These are phyloP conservation scores for Astragalus membranaceus DNA, from an alignment of 306 rosid species.

Conservation along the genomic window DNA sequence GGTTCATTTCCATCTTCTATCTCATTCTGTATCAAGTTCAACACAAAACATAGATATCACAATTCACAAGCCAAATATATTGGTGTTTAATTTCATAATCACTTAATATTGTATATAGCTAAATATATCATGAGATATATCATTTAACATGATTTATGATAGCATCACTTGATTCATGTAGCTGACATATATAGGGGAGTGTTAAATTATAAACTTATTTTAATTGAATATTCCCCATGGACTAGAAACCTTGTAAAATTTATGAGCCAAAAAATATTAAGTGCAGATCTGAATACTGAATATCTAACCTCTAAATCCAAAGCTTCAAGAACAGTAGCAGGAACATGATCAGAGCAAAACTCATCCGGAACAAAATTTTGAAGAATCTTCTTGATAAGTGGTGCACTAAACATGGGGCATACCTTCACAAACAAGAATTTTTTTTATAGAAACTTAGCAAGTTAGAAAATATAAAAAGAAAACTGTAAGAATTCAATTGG, in stretches of 20 bases:
- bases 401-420: slow-evolving; percentile 72
- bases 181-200: too few relatives aligned
- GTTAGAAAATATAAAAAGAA: neutral
- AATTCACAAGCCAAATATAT: neutral
- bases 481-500: slow-evolving; percentile 5
- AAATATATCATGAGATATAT: neutral
- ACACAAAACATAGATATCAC: neutral
- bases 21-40: slow-evolving; percentile 43
- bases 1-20: slow-evolving; percentile 38
- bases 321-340: slow-evolving; percentile 53
- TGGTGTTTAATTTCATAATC: too few relatives aligned
- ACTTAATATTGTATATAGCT: neutral
- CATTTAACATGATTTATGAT: neutral
- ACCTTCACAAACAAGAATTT: slow-evolving; percentile 50
- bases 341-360: slow-evolving; percentile 87
- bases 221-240: neutral
- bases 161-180: neutral
- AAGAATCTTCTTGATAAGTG: slow-evolving; percentile 69
- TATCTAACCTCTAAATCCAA: slow-evolving; percentile 62
- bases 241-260: neutral
- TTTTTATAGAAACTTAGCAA: neutral
- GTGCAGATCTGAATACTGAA: neutral
- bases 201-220: too few relatives aligned
- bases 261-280: neutral
- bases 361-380: slow-evolving; percentile 73